Evolutionary conservation across 2,329 filamentous ascomycete species (phyloP).

Genomic region (Aspergillus tamarii): DNA sequence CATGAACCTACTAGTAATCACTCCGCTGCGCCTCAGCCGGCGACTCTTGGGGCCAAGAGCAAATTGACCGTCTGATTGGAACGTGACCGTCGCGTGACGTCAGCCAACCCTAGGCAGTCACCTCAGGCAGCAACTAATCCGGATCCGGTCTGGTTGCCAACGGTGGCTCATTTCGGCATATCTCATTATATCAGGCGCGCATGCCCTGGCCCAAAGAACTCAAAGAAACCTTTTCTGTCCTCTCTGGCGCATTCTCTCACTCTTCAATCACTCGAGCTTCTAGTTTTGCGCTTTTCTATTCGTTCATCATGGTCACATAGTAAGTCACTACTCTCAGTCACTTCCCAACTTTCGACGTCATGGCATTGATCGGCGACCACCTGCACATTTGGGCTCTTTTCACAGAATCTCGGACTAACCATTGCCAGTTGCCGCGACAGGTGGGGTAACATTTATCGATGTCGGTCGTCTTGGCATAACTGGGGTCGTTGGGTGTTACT

Average conservation of each 20-base stretch:
- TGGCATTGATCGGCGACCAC: no score
- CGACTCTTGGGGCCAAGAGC: background rate
- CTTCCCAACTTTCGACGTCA: no score
- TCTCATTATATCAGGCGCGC: background rate
- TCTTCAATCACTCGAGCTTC: background rate
- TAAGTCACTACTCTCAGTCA: background rate
- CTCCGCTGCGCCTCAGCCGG: background rate
- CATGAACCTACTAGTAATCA: background rate
- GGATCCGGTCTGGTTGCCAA: background rate
- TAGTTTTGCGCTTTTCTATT: background rate
- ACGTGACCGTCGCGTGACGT: background rate
- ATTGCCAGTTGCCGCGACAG: background rate
- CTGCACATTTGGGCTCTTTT: no score
- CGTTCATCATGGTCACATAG: background rate
- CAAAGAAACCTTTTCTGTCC: background rate
- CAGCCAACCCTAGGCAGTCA: background rate
- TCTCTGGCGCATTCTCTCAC: background rate
- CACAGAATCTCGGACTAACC: background rate
- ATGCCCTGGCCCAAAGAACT: background rate
- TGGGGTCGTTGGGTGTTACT: slow-evolving; percentile 2
- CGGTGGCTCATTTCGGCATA: background rate
- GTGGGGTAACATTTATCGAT: background rate
- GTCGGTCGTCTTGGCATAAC: background rate
- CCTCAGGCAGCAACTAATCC: background rate
- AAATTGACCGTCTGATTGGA: background rate